These are phyloP conservation scores for Lumnitzera racemosa DNA, from an alignment of 345 rosid genomes.

Conservation along the genomic window DNA sequence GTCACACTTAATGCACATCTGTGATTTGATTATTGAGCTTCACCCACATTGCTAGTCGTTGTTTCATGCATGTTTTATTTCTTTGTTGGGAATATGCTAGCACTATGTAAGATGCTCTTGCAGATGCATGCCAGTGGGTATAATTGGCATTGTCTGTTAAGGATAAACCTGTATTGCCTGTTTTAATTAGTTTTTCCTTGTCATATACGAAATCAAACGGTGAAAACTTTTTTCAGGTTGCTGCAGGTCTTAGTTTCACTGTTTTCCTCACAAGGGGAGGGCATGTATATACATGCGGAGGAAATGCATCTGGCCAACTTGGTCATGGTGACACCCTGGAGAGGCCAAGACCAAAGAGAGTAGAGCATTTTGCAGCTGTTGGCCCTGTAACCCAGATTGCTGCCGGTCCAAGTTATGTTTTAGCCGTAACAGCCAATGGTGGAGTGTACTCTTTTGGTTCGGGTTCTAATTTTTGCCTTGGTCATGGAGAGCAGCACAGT, in stretches of 20 bases:
- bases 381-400: slow-evolving; percentile 77
- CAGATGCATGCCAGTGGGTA: not conserved
- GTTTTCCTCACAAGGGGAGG: slow-evolving; percentile 83
- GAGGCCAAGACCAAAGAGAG: slow-evolving; percentile 63
- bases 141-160: not conserved
- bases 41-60: too few relatives aligned
- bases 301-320: slow-evolving; percentile 79
- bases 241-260: slow-evolving; percentile 86
- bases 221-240: slow-evolving; percentile 51
- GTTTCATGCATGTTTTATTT: too few relatives aligned
- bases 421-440: slow-evolving; percentile 64
- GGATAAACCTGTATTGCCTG: not conserved
- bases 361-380: slow-evolving; percentile 39
- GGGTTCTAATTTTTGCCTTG: slow-evolving; percentile 87
- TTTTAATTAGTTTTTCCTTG: not conserved
- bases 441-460: slow-evolving; percentile 83
- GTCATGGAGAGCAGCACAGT: slow-evolving; percentile 92
- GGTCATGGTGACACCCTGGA: slow-evolving; percentile 90
- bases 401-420: slow-evolving; percentile 82
- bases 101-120: too few relatives aligned
- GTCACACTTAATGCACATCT: too few relatives aligned
- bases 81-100: too few relatives aligned
- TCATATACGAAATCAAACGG: slow-evolving; percentile 5
- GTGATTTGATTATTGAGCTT: too few relatives aligned
- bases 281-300: slow-evolving; percentile 65